Evolutionary conservation across 225 moss, liverwort and hornwort species (phyloP).

Genomic region (Physcomitrium patens): DNA sequence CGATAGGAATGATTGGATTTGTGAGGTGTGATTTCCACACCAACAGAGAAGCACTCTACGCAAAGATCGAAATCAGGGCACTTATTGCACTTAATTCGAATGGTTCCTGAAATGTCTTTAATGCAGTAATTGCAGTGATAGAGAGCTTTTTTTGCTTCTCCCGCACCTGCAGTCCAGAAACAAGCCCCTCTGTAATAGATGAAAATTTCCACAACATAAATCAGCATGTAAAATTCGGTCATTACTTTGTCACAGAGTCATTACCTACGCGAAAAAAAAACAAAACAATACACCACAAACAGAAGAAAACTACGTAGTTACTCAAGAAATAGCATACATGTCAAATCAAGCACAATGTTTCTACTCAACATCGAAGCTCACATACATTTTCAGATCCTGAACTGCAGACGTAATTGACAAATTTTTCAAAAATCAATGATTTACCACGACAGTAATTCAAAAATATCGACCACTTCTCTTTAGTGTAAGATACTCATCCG

Average conservation of each 20-base stretch:
- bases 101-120: slow-evolving; percentile 93
- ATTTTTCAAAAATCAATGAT: background rate
- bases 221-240: too few relatives aligned
- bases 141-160: slow-evolving; percentile 85
- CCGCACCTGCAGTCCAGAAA: slow-evolving; percentile 57
- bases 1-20: slow-evolving; percentile 94
- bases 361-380: background rate
- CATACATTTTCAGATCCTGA: background rate
- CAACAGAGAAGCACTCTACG: slow-evolving; percentile 97
- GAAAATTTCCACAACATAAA: background rate
- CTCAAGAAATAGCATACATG: background rate
- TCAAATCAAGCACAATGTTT: background rate
- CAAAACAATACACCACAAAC: background rate
- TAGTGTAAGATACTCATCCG: background rate
- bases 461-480: background rate
- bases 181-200: slow-evolving; percentile 1
- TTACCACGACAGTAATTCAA: slow-evolving; percentile 5
- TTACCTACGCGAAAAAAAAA: too few relatives aligned
- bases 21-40: slow-evolving; percentile 95
- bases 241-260: too few relatives aligned
- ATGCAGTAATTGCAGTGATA: slow-evolving; percentile 97
- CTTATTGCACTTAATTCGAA: slow-evolving; percentile 93
- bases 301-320: background rate
- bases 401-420: background rate
- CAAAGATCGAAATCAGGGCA: slow-evolving; percentile 97